Conservation (phyloP, 768 basidiomycete genomes). For the Roridomyces roridus region DNA sequence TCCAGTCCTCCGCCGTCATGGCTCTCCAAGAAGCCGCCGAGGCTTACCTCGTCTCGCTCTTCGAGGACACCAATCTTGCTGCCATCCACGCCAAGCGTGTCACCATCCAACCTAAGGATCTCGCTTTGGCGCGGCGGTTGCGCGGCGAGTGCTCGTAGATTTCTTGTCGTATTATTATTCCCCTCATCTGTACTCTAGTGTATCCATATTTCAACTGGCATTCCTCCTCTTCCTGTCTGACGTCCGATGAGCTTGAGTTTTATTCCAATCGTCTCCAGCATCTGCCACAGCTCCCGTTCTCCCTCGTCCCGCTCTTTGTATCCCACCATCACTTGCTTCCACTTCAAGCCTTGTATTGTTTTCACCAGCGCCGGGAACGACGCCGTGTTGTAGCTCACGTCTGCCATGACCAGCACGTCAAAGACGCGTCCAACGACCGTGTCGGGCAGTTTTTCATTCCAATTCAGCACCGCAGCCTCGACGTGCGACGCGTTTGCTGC, state of each 20-base stretch:
- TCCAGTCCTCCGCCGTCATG: constrained; percentile 94
- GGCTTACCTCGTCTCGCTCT: constrained; percentile 80
- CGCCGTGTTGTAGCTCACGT: constrained; percentile 90
- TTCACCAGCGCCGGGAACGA: constrained; percentile 79
- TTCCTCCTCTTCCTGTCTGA: constrained; percentile 63
- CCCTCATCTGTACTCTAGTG: constrained; percentile 30
- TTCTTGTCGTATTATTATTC: constrained; percentile 22
- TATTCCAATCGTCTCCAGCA: constrained; percentile 58
- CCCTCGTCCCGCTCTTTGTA: constrained; percentile 86
- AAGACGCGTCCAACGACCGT: constrained; percentile 49
- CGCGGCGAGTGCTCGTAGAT: constrained; percentile 78
- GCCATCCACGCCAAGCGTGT: constrained; percentile 89
- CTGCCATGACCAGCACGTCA: constrained; percentile 87
- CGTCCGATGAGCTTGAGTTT: constrained; percentile 60
- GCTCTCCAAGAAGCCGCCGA: constrained; percentile 92
- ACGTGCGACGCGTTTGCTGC: constrained; percentile 43
- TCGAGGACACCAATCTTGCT: constrained; percentile 84
- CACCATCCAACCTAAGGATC: constrained; percentile 86
- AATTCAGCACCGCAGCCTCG: constrained; percentile 63
- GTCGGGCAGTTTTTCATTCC: constrained; percentile 69
- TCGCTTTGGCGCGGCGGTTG: constrained; percentile 78
- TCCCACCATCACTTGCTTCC: constrained; percentile 64
- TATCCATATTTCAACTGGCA: constrained; percentile 74
- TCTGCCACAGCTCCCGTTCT: constrained; percentile 79
- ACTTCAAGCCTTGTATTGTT: constrained; percentile 64